Conservation (phyloP, 2,329 filamentous ascomycete species). For the Pseudogymnoascus sp. region DNA sequence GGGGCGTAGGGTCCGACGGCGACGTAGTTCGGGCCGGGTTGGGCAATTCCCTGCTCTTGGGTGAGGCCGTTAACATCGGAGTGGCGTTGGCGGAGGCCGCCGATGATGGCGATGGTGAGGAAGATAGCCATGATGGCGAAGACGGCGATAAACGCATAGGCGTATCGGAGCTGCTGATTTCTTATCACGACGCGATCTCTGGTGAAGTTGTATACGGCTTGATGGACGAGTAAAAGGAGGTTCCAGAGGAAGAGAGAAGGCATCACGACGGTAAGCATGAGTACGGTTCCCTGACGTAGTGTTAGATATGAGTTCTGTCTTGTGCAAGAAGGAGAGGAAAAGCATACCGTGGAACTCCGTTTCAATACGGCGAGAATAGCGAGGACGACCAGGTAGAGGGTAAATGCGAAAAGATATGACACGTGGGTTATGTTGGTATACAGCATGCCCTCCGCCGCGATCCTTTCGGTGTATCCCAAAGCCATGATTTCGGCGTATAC, state of each 20-base stretch:
- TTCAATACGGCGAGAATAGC: neutral
- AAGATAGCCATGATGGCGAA: neutral
- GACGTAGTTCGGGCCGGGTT: neutral
- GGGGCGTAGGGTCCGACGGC: neutral
- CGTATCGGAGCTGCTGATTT: neutral
- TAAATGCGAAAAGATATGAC: neutral
- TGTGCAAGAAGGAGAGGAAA: neutral
- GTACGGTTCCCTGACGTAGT: neutral
- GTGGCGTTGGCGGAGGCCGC: slow-evolving; percentile 1
- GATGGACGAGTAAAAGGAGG: neutral
- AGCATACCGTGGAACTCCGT: neutral
- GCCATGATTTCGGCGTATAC: neutral
- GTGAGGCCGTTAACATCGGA: neutral
- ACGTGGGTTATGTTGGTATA: neutral
- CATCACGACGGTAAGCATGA: neutral
- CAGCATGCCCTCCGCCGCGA: neutral
- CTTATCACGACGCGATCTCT: no score
- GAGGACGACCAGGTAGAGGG: neutral
- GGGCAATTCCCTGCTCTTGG: neutral
- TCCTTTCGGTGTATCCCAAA: neutral
- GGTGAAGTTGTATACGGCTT: neutral
- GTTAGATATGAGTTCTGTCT: neutral
- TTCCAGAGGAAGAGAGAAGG: neutral
- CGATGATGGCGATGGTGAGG: neutral
- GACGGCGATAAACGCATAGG: neutral